A percentile compares a stretch with the other conserved stretches of the same genome.
phyloP scores from a whole-genome alignment of 495 filamentous ascomycete species.

The Podospora pseudoanserina region DNA sequence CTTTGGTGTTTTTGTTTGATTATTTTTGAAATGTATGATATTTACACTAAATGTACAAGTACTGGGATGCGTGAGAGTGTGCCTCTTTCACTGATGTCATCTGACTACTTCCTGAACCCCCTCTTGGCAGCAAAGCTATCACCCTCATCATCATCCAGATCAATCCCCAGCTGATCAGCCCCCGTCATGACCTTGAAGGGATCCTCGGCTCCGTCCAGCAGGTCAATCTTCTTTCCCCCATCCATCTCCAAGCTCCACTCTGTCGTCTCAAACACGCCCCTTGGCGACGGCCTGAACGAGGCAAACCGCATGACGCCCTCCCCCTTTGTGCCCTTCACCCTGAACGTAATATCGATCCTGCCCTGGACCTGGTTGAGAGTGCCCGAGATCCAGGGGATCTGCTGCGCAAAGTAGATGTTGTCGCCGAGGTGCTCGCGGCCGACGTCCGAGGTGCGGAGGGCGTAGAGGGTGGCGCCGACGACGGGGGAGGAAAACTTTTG shows the following conservation, averaged over 20 bases:
- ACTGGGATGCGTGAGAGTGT: background rate
- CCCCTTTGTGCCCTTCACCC: slow-evolving; percentile 76
- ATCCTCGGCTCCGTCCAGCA: slow-evolving; percentile 59
- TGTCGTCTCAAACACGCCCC: slow-evolving; percentile 69
- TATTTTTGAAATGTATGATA: slow-evolving; percentile 7
- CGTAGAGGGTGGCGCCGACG: slow-evolving; percentile 81
- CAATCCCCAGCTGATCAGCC: slow-evolving; percentile 7
- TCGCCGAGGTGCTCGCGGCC: slow-evolving; percentile 79
- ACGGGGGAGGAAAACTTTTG: slow-evolving; percentile 83
- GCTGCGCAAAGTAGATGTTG: slow-evolving; percentile 84
- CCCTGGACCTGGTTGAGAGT: slow-evolving; percentile 94
- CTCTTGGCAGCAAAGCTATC: slow-evolving; percentile 31
- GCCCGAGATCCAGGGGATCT: slow-evolving; percentile 90
- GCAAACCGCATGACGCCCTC: slow-evolving; percentile 76
- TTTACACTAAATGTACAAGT: slow-evolving; percentile 13
- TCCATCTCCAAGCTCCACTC: slow-evolving; percentile 72
- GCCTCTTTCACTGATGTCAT: background rate
- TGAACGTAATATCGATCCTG: slow-evolving; percentile 79
- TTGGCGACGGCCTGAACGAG: slow-evolving; percentile 66
- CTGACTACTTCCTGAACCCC: slow-evolving; percentile 41
- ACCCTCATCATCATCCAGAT: slow-evolving; percentile 35
- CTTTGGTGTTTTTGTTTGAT: background rate
- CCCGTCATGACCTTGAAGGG: slow-evolving; percentile 51
- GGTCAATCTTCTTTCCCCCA: slow-evolving; percentile 61
- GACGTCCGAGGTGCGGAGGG: slow-evolving; percentile 70